A percentile compares a stretch with the other conserved stretches of the same genome.
Conservation (phyloP, 2,329 filamentous ascomycete species). For the Phyllosticta paracitricarpa region DNA sequence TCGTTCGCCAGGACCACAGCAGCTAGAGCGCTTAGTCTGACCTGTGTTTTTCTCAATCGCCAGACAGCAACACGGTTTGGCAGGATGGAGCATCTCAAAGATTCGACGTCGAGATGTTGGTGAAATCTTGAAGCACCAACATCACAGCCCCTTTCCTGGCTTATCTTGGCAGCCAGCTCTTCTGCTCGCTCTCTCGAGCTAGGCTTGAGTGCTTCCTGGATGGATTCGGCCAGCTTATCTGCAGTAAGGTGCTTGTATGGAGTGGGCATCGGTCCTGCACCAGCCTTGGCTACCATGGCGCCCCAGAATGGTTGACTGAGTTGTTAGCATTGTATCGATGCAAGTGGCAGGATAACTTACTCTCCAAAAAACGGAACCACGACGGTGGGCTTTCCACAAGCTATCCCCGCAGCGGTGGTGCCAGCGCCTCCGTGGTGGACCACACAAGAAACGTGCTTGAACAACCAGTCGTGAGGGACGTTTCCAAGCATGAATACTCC, state of each 20-base stretch:
- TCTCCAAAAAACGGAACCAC: slow-evolving; percentile 66
- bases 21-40: slow-evolving; percentile 26
- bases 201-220: slow-evolving; percentile 28
- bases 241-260: slow-evolving; percentile 30
- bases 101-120: slow-evolving; percentile 29
- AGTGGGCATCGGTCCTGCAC: slow-evolving; percentile 30
- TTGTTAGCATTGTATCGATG: background rate
- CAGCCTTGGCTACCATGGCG: slow-evolving; percentile 30
- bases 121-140: slow-evolving; percentile 29
- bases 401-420: slow-evolving; percentile 79
- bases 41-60: slow-evolving; percentile 28
- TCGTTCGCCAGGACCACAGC: slow-evolving; percentile 29
- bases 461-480: slow-evolving; percentile 82
- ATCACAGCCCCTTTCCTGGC: slow-evolving; percentile 26
- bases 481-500: slow-evolving; percentile 77
- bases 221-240: slow-evolving; percentile 28
- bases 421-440: slow-evolving; percentile 84
- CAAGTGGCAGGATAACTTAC: background rate
- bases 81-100: slow-evolving; percentile 25
- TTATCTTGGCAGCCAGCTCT: slow-evolving; percentile 28
- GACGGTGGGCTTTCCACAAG: slow-evolving; percentile 68
- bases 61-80: slow-evolving; percentile 27
- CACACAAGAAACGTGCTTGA: slow-evolving; percentile 68
- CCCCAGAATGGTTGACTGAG: slow-evolving; percentile 30
- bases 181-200: slow-evolving; percentile 26